These are phyloP conservation scores for Verticillium alfalfae DNA, from an alignment of 2,329 filamentous ascomycete species.

Conservation along the genomic window DNA sequence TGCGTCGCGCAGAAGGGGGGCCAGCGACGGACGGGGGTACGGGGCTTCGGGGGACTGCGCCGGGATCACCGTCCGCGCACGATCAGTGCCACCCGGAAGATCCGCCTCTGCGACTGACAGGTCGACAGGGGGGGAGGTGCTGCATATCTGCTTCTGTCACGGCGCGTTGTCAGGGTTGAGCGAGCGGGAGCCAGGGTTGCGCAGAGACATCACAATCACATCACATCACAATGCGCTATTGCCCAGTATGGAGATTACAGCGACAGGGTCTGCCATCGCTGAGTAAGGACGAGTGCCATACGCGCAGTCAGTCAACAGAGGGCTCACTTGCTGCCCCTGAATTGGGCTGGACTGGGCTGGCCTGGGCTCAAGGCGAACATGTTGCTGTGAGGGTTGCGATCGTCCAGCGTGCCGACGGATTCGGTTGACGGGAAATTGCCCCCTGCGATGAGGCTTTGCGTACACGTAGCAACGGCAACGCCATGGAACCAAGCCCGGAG, in stretches of 20 bases:
- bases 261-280: not conserved
- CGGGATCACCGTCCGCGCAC: not conserved
- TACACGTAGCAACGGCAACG: not conserved
- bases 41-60: not conserved
- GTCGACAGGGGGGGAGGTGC: not conserved
- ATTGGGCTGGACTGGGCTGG: not conserved
- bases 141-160: not conserved
- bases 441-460: not conserved
- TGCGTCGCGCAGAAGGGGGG: not conserved
- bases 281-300: not conserved
- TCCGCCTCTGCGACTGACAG: not conserved
- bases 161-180: not conserved
- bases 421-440: not conserved
- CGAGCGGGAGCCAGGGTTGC: not conserved
- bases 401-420: not conserved
- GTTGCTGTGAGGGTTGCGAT: not conserved
- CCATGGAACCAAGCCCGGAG: not conserved
- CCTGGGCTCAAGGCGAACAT: not conserved
- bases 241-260: constrained; percentile 7
- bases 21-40: not conserved
- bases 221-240: constrained; percentile 9
- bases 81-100: not conserved
- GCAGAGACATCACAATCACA: constrained; percentile 4
- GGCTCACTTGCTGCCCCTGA: not conserved
- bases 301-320: not conserved